Conservation (phyloP, 495 filamentous ascomycete genomes). For the Cairneyella variabilis region DNA sequence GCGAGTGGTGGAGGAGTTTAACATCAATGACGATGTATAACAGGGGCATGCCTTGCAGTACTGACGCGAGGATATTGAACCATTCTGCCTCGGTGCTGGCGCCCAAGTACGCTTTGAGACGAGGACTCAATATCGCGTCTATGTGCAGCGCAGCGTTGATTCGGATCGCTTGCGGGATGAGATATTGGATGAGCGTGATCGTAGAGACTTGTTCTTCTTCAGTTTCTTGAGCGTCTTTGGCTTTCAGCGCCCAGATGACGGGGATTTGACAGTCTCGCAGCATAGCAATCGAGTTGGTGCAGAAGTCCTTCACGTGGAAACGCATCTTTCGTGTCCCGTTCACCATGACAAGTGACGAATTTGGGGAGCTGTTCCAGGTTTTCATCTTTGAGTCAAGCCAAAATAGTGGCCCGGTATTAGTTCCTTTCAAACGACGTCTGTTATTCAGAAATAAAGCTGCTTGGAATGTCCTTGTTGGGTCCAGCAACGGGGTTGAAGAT, state of each 20-base stretch:
- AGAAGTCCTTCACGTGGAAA: neutral
- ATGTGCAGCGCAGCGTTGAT: constrained; percentile 1
- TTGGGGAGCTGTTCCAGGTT: neutral
- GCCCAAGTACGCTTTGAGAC: neutral
- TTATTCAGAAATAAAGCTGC: neutral
- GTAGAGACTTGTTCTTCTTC: neutral
- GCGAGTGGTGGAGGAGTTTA: constrained; percentile 5
- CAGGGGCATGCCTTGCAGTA: constrained; percentile 16
- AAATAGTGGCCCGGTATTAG: neutral
- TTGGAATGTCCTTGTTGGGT: neutral
- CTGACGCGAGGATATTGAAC: constrained; percentile 10
- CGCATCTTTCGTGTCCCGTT: neutral
- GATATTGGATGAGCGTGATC: neutral
- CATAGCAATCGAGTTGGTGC: neutral
- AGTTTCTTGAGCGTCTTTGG: neutral
- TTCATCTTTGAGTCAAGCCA: neutral
- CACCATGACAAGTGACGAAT: neutral
- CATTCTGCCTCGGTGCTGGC: constrained; percentile 12
- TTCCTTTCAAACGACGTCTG: neutral
- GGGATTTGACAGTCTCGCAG: neutral
- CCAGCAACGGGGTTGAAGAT: neutral
- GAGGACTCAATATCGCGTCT: neutral
- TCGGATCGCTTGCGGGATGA: neutral
- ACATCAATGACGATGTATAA: constrained; percentile 20
- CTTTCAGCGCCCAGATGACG: constrained; percentile 1